These are phyloP conservation scores for Bisporella sp. DNA, from an alignment of 2,329 filamentous ascomycete species.

Conservation along the genomic window DNA sequence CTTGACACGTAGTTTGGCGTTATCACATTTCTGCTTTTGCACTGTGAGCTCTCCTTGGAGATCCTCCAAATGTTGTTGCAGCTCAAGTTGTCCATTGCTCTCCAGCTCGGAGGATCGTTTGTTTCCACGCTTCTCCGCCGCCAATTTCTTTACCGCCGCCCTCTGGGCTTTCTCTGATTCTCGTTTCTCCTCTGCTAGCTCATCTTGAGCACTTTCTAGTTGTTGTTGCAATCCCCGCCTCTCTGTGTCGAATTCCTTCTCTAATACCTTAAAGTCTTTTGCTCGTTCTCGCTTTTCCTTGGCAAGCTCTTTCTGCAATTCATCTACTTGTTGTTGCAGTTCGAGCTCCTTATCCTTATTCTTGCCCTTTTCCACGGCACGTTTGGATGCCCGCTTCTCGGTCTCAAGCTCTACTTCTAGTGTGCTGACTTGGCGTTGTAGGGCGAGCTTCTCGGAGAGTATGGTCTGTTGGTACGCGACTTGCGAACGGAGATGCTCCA, in stretches of 20 bases:
- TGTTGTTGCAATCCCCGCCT: constrained; percentile 11
- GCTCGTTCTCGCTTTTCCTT: constrained; percentile 24
- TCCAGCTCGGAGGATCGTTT: constrained; percentile 38
- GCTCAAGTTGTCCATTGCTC: constrained; percentile 26
- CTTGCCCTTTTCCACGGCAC: constrained; percentile 39
- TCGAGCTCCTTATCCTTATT: constrained; percentile 33
- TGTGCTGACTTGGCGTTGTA: constrained; percentile 71
- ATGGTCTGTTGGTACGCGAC: constrained; percentile 56
- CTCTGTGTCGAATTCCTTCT: constrained; percentile 21
- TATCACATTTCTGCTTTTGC: constrained; percentile 41
- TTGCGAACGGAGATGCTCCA: constrained; percentile 55
- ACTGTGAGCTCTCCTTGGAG: constrained; percentile 24
- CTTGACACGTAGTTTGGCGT: constrained; percentile 14
- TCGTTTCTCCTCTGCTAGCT: constrained; percentile 31
- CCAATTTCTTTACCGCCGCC: constrained; percentile 19
- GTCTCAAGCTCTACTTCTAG: constrained; percentile 78
- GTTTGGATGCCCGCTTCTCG: constrained; percentile 64
- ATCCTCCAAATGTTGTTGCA: constrained; percentile 25
- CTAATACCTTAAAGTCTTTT: constrained; percentile 15
- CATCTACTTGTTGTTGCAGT: constrained; percentile 33
- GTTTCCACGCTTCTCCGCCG: neutral
- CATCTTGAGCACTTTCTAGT: constrained; percentile 24
- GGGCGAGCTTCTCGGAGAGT: constrained; percentile 69
- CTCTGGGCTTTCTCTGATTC: constrained; percentile 37
- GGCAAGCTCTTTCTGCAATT: constrained; percentile 30